phyloP scores from a whole-genome alignment of 139 green algal genomes.

The Haematococcus lacustris region DNA sequence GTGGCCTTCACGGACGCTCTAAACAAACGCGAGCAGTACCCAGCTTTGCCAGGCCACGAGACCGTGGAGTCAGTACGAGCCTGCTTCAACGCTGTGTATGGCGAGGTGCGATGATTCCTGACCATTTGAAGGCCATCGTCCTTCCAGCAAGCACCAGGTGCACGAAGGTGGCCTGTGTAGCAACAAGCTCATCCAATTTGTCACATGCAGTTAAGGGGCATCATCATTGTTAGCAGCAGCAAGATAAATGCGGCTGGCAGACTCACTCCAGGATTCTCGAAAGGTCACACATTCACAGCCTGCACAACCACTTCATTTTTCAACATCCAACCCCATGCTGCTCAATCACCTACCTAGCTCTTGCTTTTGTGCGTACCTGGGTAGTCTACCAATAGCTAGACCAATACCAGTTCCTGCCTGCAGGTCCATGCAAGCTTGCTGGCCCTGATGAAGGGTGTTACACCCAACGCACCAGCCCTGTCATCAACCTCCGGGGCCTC shows the following conservation, averaged over 20 bases:
- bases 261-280: background rate
- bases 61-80: constrained; percentile 33
- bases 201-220: no score
- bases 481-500: background rate
- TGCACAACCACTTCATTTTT: no score
- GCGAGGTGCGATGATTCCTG: constrained; percentile 46
- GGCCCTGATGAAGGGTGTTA: no score
- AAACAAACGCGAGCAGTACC: constrained; percentile 30
- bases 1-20: constrained; percentile 51
- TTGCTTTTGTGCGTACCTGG: no score
- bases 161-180: background rate
- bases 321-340: no score
- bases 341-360: no score
- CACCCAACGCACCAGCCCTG: no score
- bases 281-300: background rate
- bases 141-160: background rate
- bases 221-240: background rate
- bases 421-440: no score
- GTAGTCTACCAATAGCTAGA: no score
- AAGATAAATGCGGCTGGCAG: background rate
- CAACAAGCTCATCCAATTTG: background rate
- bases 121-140: no score
- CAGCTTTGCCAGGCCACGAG: constrained; percentile 29
- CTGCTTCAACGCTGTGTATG: constrained; percentile 29
- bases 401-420: no score